Evolutionary conservation across 1,139 yeast genomes (phyloP).

Genomic region (Schizosaccharomyces versatilis): DNA sequence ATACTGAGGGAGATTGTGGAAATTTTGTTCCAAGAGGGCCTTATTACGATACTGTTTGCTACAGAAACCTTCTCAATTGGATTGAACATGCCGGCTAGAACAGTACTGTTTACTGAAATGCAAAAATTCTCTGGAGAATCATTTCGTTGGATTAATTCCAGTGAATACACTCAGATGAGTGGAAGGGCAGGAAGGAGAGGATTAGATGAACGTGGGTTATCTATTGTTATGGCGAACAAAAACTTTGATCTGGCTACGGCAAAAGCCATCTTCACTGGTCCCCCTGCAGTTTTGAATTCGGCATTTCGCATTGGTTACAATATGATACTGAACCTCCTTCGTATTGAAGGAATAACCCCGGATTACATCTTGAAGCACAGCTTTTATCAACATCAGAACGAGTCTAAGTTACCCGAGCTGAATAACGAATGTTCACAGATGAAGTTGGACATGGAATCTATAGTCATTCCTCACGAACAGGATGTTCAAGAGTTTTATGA

Average conservation of each 20-base stretch:
- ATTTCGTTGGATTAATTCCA: conserved; percentile 96
- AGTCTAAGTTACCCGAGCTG: conserved; percentile 66
- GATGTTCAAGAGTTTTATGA: conserved; percentile 65
- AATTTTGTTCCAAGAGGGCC: conserved; percentile 92
- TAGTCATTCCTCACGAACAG: conserved; percentile 50
- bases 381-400: conserved; percentile 84
- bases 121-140: conserved; percentile 96
- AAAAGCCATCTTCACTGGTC: conserved; percentile 97
- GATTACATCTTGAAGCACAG: conserved; percentile 90
- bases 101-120: conserved; percentile 95
- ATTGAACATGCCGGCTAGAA: conserved; percentile 91
- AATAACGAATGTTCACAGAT: conserved; percentile 40
- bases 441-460: conserved; percentile 27
- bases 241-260: conserved; percentile 98
- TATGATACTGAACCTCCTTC: conserved; percentile 82
- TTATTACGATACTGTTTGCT: conserved; percentile 80
- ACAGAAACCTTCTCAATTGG: conserved; percentile 98
- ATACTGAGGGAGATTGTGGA: conserved; percentile 91
- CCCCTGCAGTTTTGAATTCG: conserved; percentile 84
- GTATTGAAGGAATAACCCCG: conserved; percentile 95
- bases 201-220: conserved; percentile 94
- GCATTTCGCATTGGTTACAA: conserved; percentile 93
- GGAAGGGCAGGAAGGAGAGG: conserved; percentile 99
- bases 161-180: conserved; percentile 97
- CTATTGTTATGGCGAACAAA: conserved; percentile 95